Evolutionary conservation across 1,284 basidiomycete genomes (phyloP).

Genomic region (Puccinia hordei): DNA sequence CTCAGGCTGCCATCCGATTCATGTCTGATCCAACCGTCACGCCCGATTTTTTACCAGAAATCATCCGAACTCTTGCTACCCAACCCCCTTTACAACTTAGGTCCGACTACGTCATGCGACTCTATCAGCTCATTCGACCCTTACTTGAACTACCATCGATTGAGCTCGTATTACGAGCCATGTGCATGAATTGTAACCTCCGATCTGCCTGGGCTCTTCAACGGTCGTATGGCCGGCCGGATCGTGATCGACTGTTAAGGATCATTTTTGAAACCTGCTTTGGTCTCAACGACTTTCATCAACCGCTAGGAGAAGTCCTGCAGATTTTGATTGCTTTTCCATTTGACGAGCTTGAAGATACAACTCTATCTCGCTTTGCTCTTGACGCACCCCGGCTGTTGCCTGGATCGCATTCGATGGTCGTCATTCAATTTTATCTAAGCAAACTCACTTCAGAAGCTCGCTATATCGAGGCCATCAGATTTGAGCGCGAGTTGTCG

Average conservation of each 20-base stretch:
- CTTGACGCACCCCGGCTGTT: conserved; percentile 8
- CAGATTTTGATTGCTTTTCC: conserved; percentile 38
- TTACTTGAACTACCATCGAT: conserved; percentile 27
- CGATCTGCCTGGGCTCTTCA: conserved; percentile 48
- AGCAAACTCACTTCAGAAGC: conserved; percentile 38
- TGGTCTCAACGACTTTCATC: conserved; percentile 44
- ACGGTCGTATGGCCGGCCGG: conserved; percentile 20
- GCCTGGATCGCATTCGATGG: conserved; percentile 23
- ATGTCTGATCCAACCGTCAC: conserved; percentile 26
- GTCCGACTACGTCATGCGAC: conserved; percentile 7
- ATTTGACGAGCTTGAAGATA: conserved; percentile 43
- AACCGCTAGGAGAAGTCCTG: conserved; percentile 5
- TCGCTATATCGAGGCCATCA: conserved; percentile 43
- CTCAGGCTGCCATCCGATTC: conserved; percentile 28
- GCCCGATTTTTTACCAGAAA: conserved; percentile 45
- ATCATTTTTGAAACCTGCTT: conserved; percentile 38
- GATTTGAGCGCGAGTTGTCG: conserved; percentile 34
- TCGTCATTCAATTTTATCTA: conserved; percentile 39
- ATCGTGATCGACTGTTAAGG: conserved; percentile 28
- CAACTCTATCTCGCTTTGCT: conserved; percentile 19
- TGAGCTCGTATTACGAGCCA: conserved; percentile 30
- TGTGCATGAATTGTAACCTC: conserved; percentile 27
- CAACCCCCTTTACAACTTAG: conserved; percentile 23
- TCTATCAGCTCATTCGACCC: conserved; percentile 41
- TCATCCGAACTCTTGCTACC: conserved; percentile 39